Evolutionary conservation across 208 protist genomes (phyloP).

Genomic region (Perkinsela sp.): DNA sequence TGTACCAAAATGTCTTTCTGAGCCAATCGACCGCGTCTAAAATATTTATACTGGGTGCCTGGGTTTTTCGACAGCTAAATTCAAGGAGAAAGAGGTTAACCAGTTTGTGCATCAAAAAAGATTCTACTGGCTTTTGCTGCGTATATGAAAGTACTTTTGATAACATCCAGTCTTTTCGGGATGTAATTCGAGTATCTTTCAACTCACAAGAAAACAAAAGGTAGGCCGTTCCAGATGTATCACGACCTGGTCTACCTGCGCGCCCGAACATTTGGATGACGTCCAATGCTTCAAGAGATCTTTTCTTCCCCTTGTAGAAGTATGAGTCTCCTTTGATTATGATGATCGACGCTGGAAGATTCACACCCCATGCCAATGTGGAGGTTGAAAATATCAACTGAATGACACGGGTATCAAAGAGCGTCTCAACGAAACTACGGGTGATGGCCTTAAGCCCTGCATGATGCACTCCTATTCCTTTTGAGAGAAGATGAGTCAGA

Average conservation of each 20-base stretch:
- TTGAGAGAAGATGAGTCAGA: slow-evolving; percentile 63
- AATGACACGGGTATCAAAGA: slow-evolving; percentile 84
- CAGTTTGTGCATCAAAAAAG: slow-evolving; percentile 76
- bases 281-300: slow-evolving; percentile 84
- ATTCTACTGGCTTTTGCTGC: slow-evolving; percentile 95
- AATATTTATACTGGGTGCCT: too few species aligned
- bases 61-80: slow-evolving; percentile 17
- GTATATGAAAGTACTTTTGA: slow-evolving; percentile 95
- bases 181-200: neutral
- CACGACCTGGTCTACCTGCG: slow-evolving; percentile 81
- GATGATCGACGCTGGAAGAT: slow-evolving; percentile 96
- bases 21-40: slow-evolving; percentile 92
- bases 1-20: slow-evolving; percentile 87
- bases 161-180: slow-evolving; percentile 10
- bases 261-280: slow-evolving; percentile 98
- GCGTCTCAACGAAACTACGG: slow-evolving; percentile 77
- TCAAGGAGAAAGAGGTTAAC: slow-evolving; percentile 96
- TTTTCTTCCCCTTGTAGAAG: slow-evolving; percentile 82
- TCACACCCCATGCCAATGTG: slow-evolving; percentile 99
- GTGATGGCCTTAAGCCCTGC: slow-evolving; percentile 85
- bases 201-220: neutral
- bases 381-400: slow-evolving; percentile 93
- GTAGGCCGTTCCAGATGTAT: slow-evolving; percentile 70
- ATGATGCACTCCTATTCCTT: slow-evolving; percentile 96
- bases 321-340: slow-evolving; percentile 99